Conservation (phyloP, 306 rosid species). For the Cajanus cajan region DNA sequence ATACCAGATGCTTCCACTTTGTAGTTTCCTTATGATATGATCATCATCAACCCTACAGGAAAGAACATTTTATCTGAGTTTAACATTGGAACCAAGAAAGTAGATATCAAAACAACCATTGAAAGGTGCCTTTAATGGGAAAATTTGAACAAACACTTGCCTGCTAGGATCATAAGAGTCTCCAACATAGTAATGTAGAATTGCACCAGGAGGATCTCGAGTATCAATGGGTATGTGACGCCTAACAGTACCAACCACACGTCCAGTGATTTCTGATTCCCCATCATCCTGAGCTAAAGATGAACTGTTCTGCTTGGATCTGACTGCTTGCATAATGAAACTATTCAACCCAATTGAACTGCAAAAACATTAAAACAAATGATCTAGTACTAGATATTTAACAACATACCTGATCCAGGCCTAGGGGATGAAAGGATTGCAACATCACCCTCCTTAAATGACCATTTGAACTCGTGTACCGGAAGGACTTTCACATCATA, state of each 20-base stretch:
- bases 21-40: conserved; percentile 80
- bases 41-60: conserved; percentile 70
- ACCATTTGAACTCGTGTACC: conserved; percentile 83
- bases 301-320: conserved; percentile 60
- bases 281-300: conserved; percentile 56
- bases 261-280: conserved; percentile 80
- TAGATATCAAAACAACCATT: background rate
- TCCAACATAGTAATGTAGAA: conserved; percentile 92
- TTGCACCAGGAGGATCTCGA: conserved; percentile 94
- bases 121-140: background rate
- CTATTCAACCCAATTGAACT: conserved; percentile 13
- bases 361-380: background rate
- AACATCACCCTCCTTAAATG: conserved; percentile 99
- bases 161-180: conserved; percentile 76
- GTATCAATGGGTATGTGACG: conserved; percentile 85
- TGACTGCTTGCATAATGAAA: conserved; percentile 56
- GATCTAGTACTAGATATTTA: conserved; percentile 13
- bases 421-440: conserved; percentile 89
- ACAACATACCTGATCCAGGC: conserved; percentile 86
- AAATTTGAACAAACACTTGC: conserved; percentile 37
- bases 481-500: conserved; percentile 92
- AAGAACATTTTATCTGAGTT: conserved; percentile 2
- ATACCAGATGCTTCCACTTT: conserved; percentile 76
- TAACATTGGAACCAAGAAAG: background rate
- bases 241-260: conserved; percentile 92